Base-by-base conservation (phyloP, 2,329 filamentous ascomycete species). In the Chrysoporthe cubensis region DNA sequence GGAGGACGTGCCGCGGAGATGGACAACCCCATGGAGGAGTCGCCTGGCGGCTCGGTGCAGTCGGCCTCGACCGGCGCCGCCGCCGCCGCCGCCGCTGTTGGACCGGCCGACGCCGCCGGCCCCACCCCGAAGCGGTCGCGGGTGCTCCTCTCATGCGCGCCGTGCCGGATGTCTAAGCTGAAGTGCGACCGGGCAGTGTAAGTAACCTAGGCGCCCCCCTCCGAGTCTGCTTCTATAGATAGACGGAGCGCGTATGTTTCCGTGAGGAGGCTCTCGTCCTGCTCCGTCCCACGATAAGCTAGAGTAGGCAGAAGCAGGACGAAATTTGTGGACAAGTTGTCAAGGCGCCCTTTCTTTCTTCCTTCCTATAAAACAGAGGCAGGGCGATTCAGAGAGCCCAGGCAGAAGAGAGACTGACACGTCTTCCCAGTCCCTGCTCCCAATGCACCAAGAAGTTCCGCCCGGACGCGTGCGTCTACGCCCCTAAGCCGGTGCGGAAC, bases 121-220 rank as follows among this genome's bases (percentile, higher is more conserved):
- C 50, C 50, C 7, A 54, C 50, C 16, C 56, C 54, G 5, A 86
- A 85, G 73, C 81, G 85, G 37, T 80, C 78, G 26, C 80, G 85
- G 44, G 77, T 86, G 32, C 77, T 86, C 3, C 81, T 87, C 32
- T 86, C 83, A 3, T 87, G 85, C 70, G 82, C 77, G 8, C 80
- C 83, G 2, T 87, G 85, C 71, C 84, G 85, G 62, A 68, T 72
- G 65, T 86, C 84, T 50, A 87, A 87, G 77, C 81, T 86, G 40
- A 87, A 87, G 71, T 88, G 85, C 74, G 84, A 88, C 73, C 83
- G 86, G 62, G 75, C 76, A 6, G 74, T 80, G 56, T 69, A 18
- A 37, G 67, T 64, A 18, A 26, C 7, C 21, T 54, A 8, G 50
- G 9, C 11, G 13, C 26, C 32, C 26, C 9, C 21, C 9, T 32